Base-by-base conservation (phyloP, 1,139 yeast species). In the Blastobotrys elegans region DNA sequence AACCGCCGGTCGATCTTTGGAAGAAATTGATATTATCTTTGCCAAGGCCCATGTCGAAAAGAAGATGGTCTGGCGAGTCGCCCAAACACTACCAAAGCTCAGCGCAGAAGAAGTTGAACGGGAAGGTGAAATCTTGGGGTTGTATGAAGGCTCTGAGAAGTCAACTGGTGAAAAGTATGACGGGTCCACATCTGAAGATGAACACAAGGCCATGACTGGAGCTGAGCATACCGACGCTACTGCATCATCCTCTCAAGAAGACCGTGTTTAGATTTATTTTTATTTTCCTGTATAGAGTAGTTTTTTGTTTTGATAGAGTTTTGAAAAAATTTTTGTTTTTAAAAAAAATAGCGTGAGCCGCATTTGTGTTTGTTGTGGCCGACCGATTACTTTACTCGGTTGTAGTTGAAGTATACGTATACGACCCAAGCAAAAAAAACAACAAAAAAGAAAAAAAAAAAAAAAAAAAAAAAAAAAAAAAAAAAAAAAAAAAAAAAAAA, bases 21-120 rank as follows among this genome's bases (percentile, higher is more conserved):
- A 80, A 62, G 84, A 80, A 59, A 72, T 80, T 53, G 84, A 80
- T 60, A 70, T 76, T 54, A 80, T 83, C 53, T 80, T 78, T 27
- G 67, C 67, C 51, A 56, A 56, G 51, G 65, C 65, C 8, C 53
- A 56, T 48, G 57, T 44, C 14, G 68, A 64, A 54, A 52, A 52
- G 47, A 59, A 57, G 55, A 53, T 55, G 20, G 59, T 61, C 29
- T 64, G 50, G 55, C 49, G 56, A 39, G 60, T 64, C 22, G 68
- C 68, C 24, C 47, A 49, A 39, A 34, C 45, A 31, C 49, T 64
- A 61, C 68, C 68, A 30, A 50, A 50, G 48, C 56, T 64, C 30
- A 40, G 51, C 24, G 53, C 53, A 31, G 60, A 48, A 2, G 62
- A 62, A 51, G 57, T 64, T 33, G 56, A 56, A 43, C 46, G 38